phyloP scores from a whole-genome alignment of 2,329 filamentous ascomycete species.

The Diaporthe citrichinensis region DNA sequence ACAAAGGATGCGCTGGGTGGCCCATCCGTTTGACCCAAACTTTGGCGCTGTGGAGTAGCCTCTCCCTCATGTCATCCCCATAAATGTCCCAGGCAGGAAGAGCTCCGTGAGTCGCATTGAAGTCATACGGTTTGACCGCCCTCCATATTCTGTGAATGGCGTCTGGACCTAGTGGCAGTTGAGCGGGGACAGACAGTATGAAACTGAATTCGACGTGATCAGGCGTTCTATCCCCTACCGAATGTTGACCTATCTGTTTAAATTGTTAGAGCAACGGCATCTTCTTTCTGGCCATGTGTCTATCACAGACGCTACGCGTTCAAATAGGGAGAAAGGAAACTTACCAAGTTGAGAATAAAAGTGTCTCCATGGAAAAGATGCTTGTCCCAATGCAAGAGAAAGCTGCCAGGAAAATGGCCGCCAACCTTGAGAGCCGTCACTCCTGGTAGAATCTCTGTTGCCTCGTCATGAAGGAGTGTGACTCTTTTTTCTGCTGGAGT shows the following conservation, averaged over 20 bases:
- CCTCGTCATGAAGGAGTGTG: background rate
- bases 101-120: background rate
- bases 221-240: background rate
- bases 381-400: background rate
- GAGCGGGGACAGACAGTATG: background rate
- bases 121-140: background rate
- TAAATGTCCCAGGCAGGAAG: background rate
- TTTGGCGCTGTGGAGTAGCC: background rate
- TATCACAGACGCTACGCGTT: background rate
- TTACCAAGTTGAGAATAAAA: background rate
- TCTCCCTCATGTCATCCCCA: background rate
- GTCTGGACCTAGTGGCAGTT: background rate
- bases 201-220: background rate
- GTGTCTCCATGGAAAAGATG: constrained; percentile 5
- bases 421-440: background rate
- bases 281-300: background rate
- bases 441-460: background rate
- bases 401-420: background rate
- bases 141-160: background rate
- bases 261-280: background rate
- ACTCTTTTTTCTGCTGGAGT: background rate
- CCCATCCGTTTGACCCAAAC: background rate
- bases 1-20: background rate
- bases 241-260: background rate
- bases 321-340: background rate